Conservation (phyloP, 805 yeast species). For the Wickerhamiella siamensis region DNA sequence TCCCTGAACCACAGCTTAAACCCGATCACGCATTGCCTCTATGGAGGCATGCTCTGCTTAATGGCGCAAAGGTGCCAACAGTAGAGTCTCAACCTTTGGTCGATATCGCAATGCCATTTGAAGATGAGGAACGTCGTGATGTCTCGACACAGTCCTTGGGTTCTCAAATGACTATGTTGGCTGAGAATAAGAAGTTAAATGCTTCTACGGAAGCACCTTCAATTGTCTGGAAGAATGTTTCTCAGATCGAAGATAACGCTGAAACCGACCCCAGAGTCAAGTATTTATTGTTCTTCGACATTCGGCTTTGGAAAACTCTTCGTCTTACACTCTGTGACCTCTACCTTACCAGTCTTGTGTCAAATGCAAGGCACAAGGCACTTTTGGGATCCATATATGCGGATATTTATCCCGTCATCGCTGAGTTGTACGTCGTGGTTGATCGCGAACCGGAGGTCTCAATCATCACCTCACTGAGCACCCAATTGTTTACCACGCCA, state of each 20-base stretch:
- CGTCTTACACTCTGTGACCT: constrained; percentile 47
- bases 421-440: constrained; percentile 50
- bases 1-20: background rate
- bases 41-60: constrained; percentile 1
- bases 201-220: background rate
- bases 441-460: constrained; percentile 87
- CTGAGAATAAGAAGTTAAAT: background rate
- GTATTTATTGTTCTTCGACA: constrained; percentile 48
- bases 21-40: background rate
- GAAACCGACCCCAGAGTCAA: constrained; percentile 32
- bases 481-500: constrained; percentile 85
- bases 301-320: constrained; percentile 54
- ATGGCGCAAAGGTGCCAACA: constrained; percentile 1
- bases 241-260: background rate
- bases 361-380: constrained; percentile 41
- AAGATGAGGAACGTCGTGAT: background rate
- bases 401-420: constrained; percentile 62
- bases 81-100: background rate
- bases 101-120: background rate
- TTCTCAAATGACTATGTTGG: background rate
- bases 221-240: background rate
- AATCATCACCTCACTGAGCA: constrained; percentile 54
- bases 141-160: background rate
- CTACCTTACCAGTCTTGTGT: constrained; percentile 48
- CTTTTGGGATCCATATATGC: constrained; percentile 67